Evolutionary conservation across 768 basidiomycete genomes (phyloP), one percentile per base, ranked within the genome.

Genomic region (Lactifluus piperatus): DNA sequence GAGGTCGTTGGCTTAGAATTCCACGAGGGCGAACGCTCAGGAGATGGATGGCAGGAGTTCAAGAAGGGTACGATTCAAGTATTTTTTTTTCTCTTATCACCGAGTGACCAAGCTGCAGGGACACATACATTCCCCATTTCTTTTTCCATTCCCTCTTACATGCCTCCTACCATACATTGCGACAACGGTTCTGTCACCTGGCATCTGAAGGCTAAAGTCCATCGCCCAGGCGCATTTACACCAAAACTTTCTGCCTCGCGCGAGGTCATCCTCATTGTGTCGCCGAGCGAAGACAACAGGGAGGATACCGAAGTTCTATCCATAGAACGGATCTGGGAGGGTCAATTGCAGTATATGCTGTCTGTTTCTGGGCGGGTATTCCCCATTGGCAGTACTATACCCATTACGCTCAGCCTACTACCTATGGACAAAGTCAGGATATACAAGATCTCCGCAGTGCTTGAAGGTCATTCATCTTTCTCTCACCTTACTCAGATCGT

Each of bases 81-180:
- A 46, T 54, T 32, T 5, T 13, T 16, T 16, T 18, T 30, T 7
- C 18, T 26, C 13, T 39, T 45, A 37, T n/a, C 30, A 45, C 51
- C 41, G 39, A 58, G 10, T 36, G 16, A 14, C n/a, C 11, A 29
- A 20, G 39, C 20, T 41, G 36, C 65, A 90, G 94, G 94, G n/a
- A 88, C 83, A 11, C 95, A 98, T 71, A 91, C 87, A n/a, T 98
- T 93, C 71, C 95, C 95, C 2, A 88, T 99, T 65, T 89, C 89
- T 13, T 94, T 97, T 69, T 76, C 84, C 10, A 84, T 99, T 57
- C 91, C 95, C 0, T 76, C 82, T 4, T 78, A 81, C 58, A 77
- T 86, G 3, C 92, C 94, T 3, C 92, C 95, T 2, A 84, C 85
- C 0, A 75, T 94, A 61, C 75, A 77, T 50, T 85, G 85, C 62